Evolutionary conservation across 116 monocot genomes (phyloP).

Genomic region (Iris pallida): DNA sequence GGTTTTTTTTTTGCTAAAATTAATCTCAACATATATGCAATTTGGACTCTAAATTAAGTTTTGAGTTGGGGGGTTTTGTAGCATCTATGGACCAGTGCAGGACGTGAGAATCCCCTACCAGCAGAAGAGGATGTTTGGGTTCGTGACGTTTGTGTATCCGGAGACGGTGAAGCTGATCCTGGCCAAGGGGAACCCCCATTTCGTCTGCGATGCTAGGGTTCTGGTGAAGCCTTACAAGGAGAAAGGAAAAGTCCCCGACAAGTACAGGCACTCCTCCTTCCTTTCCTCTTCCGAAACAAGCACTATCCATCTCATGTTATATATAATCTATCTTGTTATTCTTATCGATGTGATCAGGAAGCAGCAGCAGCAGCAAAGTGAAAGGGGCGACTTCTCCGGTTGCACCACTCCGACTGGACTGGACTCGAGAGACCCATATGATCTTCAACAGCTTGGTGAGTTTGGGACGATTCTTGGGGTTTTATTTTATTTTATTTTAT

Average conservation of each 20-base stretch:
- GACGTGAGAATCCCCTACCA: slow-evolving; percentile 71
- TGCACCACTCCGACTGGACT: slow-evolving; percentile 46
- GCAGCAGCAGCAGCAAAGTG: slow-evolving; percentile 23
- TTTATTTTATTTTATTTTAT: not conserved
- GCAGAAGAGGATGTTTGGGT: slow-evolving; percentile 76
- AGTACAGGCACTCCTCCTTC: slow-evolving; percentile 41
- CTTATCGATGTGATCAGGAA: slow-evolving; percentile 8
- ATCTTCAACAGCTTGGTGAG: slow-evolving; percentile 63
- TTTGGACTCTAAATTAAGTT: not conserved
- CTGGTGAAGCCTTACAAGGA: slow-evolving; percentile 83
- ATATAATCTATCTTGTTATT: not conserved
- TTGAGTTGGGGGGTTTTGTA: not conserved
- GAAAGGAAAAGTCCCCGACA: slow-evolving; percentile 64
- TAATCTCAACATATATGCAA: too few relatives aligned
- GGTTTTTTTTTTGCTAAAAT: not conserved
- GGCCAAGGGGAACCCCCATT: slow-evolving; percentile 51
- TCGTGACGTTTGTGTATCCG: slow-evolving; percentile 58
- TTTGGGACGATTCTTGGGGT: not conserved
- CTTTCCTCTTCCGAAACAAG: not conserved
- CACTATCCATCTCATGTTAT: slow-evolving; percentile 2
- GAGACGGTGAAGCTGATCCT: slow-evolving; percentile 62
- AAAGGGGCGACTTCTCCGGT: slow-evolving; percentile 49
- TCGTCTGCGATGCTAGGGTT: slow-evolving; percentile 49
- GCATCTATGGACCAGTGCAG: slow-evolving; percentile 61
- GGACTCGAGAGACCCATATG: slow-evolving; percentile 58